These are phyloP conservation scores for Tricholoma flavovirens DNA, from an alignment of 768 basidiomycete genomes.

Conservation along the genomic window DNA sequence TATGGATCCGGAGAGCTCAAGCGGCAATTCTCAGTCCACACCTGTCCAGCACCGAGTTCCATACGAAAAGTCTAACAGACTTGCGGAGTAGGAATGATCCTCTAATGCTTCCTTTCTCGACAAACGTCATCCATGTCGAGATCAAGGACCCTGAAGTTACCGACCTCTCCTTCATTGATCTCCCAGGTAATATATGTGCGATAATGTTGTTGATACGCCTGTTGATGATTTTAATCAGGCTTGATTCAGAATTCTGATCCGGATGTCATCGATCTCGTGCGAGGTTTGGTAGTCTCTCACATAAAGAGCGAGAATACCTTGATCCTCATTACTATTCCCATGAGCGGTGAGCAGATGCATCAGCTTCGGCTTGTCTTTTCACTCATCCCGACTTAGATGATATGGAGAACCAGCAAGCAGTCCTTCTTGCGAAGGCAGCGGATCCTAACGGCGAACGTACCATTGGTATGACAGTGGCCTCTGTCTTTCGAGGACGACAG, in stretches of 20 bases:
- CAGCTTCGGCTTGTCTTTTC: background rate
- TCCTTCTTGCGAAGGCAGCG: conserved; percentile 37
- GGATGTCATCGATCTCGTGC: conserved; percentile 37
- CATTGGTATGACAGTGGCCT: conserved; percentile 31
- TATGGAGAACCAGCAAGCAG: conserved; percentile 53
- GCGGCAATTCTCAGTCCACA: conserved; percentile 48
- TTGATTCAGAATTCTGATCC: conserved; percentile 45
- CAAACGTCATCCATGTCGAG: conserved; percentile 36
- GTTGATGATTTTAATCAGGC: conserved; percentile 23
- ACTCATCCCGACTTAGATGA: conserved; percentile 34
- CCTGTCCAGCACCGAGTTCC: conserved; percentile 19
- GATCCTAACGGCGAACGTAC: conserved; percentile 46
- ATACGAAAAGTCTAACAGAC: conserved; percentile 20
- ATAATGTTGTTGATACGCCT: background rate
- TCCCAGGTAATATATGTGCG: conserved; percentile 24
- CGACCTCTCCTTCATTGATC: conserved; percentile 34
- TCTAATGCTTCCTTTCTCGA: conserved; percentile 25
- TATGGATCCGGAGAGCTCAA: conserved; percentile 54
- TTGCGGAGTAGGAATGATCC: conserved; percentile 8
- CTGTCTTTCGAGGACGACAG: background rate
- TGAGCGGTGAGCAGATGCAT: conserved; percentile 35
- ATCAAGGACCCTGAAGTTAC: conserved; percentile 31
- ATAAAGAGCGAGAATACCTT: conserved; percentile 38
- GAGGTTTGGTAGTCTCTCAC: conserved; percentile 40
- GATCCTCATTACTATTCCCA: conserved; percentile 48